Conservation (phyloP, 1,139 yeast genomes). For the Pichia cactophila region DNA sequence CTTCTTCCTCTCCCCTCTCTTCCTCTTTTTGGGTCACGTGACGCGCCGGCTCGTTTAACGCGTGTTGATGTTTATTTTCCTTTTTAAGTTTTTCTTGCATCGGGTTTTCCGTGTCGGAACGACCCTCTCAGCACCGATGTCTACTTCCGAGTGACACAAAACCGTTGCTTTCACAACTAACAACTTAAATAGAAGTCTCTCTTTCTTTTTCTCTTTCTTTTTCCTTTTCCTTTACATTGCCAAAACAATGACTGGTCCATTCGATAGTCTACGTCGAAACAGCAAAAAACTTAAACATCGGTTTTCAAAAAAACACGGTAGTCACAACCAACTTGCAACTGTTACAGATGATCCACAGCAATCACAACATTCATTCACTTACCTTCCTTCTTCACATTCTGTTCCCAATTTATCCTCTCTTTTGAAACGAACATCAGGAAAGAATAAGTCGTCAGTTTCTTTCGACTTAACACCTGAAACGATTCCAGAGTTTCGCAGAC, state of each 20-base stretch:
- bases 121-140: too few relatives aligned
- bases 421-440: not conserved
- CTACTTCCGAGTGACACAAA: too few relatives aligned
- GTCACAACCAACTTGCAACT: not conserved
- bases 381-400: not conserved
- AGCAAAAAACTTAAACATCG: slow-evolving; percentile 10
- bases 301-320: slow-evolving; percentile 1
- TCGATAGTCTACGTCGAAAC: slow-evolving; percentile 8
- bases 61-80: not conserved
- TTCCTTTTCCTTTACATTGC: not conserved
- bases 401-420: not conserved
- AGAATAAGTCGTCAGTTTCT: not conserved
- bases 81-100: not conserved
- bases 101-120: not conserved
- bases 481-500: not conserved
- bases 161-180: too few relatives aligned
- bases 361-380: not conserved
- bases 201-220: not conserved
- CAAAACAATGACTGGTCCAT: slow-evolving; percentile 9
- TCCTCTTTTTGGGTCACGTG: too few relatives aligned
- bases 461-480: not conserved
- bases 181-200: too few relatives aligned
- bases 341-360: not conserved
- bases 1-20: too few relatives aligned
- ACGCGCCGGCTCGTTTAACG: not conserved